Evolutionary conservation across 23 red algal genomes (phyloP).

Genomic region (Gracilariopsis chorda): DNA sequence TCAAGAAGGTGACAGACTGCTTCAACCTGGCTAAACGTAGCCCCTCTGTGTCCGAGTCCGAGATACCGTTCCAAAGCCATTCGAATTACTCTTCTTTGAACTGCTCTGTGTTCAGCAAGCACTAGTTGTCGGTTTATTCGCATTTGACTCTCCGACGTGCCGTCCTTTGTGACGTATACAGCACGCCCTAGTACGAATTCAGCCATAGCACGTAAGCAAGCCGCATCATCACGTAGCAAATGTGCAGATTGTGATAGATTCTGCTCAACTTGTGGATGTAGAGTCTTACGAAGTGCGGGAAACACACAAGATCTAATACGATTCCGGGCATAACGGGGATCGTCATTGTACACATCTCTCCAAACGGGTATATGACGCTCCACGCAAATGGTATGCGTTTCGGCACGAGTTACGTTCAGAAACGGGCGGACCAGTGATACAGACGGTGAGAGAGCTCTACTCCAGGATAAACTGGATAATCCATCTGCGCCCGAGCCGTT

Average conservation of each 20-base stretch:
- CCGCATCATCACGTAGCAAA: slow-evolving; percentile 50
- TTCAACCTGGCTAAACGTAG: slow-evolving; percentile 52
- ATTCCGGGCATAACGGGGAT: slow-evolving; percentile 44
- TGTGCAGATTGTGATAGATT: slow-evolving; percentile 25
- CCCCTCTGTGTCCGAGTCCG: neutral
- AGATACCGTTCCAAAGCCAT: slow-evolving; percentile 12
- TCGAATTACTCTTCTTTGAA: slow-evolving; percentile 51
- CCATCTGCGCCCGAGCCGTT: slow-evolving; percentile 60
- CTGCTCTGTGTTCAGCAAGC: neutral
- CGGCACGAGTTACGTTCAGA: slow-evolving; percentile 39
- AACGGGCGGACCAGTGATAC: slow-evolving; percentile 59
- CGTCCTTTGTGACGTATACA: neutral
- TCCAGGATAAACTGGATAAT: slow-evolving; percentile 38
- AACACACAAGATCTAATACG: slow-evolving; percentile 33
- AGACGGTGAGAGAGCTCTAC: neutral
- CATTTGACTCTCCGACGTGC: neutral
- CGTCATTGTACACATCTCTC: slow-evolving; percentile 63
- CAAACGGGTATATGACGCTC: slow-evolving; percentile 49
- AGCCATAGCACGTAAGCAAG: neutral
- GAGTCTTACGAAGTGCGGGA: slow-evolving; percentile 13
- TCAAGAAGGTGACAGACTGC: slow-evolving; percentile 7
- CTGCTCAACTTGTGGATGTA: slow-evolving; percentile 38
- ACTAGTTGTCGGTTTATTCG: slow-evolving; percentile 15
- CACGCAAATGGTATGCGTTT: slow-evolving; percentile 48
- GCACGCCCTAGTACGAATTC: neutral